Conservation (phyloP, 2,329 filamentous ascomycete genomes). For the Sclerotinia sclerotiorum region DNA sequence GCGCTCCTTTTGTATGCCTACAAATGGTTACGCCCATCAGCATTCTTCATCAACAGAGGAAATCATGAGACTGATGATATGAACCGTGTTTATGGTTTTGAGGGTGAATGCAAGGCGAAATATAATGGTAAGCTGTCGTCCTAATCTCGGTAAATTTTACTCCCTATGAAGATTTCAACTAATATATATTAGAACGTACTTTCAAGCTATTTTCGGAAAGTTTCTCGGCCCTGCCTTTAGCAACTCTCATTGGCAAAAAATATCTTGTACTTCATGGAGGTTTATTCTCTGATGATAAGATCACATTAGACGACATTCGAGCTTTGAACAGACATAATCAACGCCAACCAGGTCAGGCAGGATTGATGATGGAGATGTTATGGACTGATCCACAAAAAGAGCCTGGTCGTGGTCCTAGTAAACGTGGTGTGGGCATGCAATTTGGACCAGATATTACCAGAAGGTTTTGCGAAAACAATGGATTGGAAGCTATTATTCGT, state of each 20-base stretch:
- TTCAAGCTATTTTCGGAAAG: slow-evolving; percentile 99
- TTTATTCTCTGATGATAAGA: slow-evolving; percentile 91
- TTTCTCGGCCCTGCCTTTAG: slow-evolving; percentile 89
- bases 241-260: slow-evolving; percentile 86
- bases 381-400: slow-evolving; percentile 95
- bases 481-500: slow-evolving; percentile 89
- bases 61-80: slow-evolving; percentile 99
- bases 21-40: slow-evolving; percentile 87
- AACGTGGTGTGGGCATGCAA: slow-evolving; percentile 92
- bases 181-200: slow-evolving; percentile 50
- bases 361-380: slow-evolving; percentile 99
- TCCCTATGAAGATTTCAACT: background rate
- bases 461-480: slow-evolving; percentile 94
- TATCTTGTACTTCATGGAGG: slow-evolving; percentile 93
- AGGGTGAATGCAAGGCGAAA: slow-evolving; percentile 97
- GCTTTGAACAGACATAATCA: slow-evolving; percentile 90
- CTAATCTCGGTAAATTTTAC: slow-evolving; percentile 33
- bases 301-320: slow-evolving; percentile 88
- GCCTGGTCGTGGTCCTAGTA: slow-evolving; percentile 87
- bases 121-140: slow-evolving; percentile 72
- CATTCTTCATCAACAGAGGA: slow-evolving; percentile 93
- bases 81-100: slow-evolving; percentile 98
- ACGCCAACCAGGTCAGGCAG: slow-evolving; percentile 86
- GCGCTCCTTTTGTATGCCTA: slow-evolving; percentile 90
- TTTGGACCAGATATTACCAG: slow-evolving; percentile 97